phyloP scores from a whole-genome alignment of 441 rosid species.

The Gossypium schwendimanii region DNA sequence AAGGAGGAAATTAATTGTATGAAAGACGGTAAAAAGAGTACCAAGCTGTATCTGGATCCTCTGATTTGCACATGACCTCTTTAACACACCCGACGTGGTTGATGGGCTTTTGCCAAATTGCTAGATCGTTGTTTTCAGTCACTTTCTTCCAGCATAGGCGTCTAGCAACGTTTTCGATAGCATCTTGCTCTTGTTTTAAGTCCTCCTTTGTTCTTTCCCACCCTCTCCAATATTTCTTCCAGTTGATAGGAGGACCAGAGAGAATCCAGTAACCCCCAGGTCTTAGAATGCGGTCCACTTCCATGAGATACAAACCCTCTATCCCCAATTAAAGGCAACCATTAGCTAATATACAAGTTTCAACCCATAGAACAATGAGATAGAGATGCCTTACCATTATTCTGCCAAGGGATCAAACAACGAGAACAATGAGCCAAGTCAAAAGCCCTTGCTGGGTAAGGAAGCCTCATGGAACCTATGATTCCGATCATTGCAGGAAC shows the following conservation, averaged over 20 bases:
- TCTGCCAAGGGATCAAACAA: slow-evolving; percentile 78
- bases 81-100: slow-evolving; percentile 68
- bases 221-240: slow-evolving; percentile 86
- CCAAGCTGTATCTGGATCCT: slow-evolving; percentile 68
- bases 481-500: slow-evolving; percentile 88
- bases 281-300: slow-evolving; percentile 80
- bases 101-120: slow-evolving; percentile 73
- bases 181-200: slow-evolving; percentile 68
- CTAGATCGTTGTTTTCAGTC: slow-evolving; percentile 56
- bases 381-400: slow-evolving; percentile 36
- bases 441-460: slow-evolving; percentile 88
- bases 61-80: slow-evolving; percentile 54
- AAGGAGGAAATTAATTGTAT: neutral
- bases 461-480: slow-evolving; percentile 74
- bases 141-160: slow-evolving; percentile 90
- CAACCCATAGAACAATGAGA: neutral
- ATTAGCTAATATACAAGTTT: neutral
- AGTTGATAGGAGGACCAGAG: slow-evolving; percentile 81
- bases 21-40: slow-evolving; percentile 23
- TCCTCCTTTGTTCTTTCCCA: slow-evolving; percentile 82
- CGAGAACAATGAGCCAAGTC: slow-evolving; percentile 97
- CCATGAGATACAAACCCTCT: slow-evolving; percentile 81
- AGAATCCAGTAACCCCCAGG: slow-evolving; percentile 93
- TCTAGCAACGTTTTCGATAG: slow-evolving; percentile 62
- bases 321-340: slow-evolving; percentile 7